phyloP scores from a whole-genome alignment of 331 rosid species.

The Quercus lobata region DNA sequence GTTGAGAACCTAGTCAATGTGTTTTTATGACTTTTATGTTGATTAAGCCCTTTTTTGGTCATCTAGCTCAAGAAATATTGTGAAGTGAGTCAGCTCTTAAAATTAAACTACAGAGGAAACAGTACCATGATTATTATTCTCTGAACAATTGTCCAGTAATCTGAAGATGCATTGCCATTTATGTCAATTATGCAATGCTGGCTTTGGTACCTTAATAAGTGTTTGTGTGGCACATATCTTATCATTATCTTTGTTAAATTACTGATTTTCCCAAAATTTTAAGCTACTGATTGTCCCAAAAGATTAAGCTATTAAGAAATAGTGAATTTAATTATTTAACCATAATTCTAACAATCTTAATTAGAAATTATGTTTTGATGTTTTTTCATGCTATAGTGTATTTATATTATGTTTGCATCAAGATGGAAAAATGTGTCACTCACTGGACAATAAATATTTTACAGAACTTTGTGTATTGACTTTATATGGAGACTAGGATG shows the following conservation, averaged over 20 bases:
- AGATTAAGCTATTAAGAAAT: no score
- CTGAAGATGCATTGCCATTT: neutral
- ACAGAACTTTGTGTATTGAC: neutral
- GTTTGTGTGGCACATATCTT: no score
- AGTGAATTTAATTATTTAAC: no score
- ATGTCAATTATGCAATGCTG: neutral
- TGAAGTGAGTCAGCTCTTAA: neutral
- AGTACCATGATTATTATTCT: neutral
- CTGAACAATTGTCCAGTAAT: neutral
- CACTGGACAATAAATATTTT: slow-evolving; percentile 10
- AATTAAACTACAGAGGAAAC: neutral
- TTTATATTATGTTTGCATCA: neutral
- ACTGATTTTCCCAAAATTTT: no score
- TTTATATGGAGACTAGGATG: neutral
- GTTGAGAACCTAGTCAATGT: neutral
- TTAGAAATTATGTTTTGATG: neutral
- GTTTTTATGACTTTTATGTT: neutral
- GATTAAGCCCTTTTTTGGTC: no score
- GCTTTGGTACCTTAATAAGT: no score
- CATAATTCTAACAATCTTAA: no score
- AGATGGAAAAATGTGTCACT: slow-evolving; percentile 1
- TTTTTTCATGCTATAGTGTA: neutral
- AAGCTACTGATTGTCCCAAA: no score
- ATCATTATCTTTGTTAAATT: no score
- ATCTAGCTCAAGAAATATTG: neutral